A percentile compares a stretch with the other conserved stretches of the same genome.
These are phyloP conservation scores for Triticum dicoccoides DNA, from an alignment of 176 grass and related monocot species.

Conservation along the genomic window DNA sequence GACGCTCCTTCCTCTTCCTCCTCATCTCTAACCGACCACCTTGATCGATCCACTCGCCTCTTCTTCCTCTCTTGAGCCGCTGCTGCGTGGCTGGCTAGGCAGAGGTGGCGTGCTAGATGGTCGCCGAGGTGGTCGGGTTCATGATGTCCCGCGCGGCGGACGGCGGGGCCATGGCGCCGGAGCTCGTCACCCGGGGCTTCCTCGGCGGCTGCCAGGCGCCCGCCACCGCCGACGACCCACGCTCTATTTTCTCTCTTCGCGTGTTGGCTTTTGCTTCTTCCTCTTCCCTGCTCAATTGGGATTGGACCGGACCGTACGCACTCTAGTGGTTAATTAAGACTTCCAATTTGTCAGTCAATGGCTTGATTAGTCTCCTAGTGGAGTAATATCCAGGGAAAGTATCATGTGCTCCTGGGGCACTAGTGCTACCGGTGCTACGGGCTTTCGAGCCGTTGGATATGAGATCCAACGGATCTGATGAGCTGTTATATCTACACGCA, in stretches of 20 bases:
- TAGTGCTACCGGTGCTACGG: too few relatives aligned
- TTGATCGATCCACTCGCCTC: background rate
- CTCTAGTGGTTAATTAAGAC: background rate
- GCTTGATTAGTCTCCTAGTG: background rate
- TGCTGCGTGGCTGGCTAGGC: background rate
- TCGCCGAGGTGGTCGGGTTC: conserved; percentile 55
- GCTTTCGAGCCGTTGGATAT: too few relatives aligned
- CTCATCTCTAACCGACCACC: background rate
- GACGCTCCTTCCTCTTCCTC: too few relatives aligned
- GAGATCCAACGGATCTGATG: too few relatives aligned
- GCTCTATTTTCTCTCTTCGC: background rate
- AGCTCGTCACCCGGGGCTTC: conserved; percentile 82
- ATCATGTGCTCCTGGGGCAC: too few relatives aligned
- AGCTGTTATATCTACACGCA: too few relatives aligned
- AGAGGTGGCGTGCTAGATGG: conserved; percentile 36
- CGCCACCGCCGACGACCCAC: background rate
- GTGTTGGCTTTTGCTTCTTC: background rate
- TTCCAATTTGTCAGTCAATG: background rate
- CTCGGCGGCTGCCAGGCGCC: conserved; percentile 53
- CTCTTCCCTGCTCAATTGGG: background rate
- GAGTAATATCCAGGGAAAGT: too few relatives aligned
- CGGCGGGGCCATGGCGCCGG: conserved; percentile 28
- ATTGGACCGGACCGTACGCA: background rate
- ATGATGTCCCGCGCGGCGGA: conserved; percentile 55
- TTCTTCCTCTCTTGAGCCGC: background rate